Evolutionary conservation across 2,329 filamentous ascomycete genomes (phyloP).

Genomic region (Talaromyces sp.): DNA sequence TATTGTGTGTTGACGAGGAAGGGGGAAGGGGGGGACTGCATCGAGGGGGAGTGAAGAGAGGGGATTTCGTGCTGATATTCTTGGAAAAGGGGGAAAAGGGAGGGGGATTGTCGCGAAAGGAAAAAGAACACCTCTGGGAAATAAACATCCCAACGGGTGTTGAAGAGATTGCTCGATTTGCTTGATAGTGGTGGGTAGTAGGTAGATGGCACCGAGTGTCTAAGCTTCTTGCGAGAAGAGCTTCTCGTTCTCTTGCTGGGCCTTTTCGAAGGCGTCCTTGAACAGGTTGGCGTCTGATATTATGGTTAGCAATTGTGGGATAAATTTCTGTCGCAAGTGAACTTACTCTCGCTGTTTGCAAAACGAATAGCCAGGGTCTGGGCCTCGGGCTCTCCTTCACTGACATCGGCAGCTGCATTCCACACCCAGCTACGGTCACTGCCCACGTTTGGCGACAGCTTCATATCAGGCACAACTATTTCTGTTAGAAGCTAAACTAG

Average conservation of each 20-base stretch:
- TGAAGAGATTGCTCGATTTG: neutral
- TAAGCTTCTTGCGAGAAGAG: conserved; percentile 61
- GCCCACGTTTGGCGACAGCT: conserved; percentile 94
- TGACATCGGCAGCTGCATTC: conserved; percentile 96
- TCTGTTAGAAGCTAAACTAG: neutral
- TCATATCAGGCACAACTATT: conserved; percentile 94
- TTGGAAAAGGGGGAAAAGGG: neutral
- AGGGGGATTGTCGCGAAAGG: neutral
- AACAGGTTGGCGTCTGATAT: conserved; percentile 82
- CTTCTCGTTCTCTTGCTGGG: conserved; percentile 90
- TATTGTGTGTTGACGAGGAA: conserved; percentile 2
- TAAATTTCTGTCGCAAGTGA: too few species aligned
- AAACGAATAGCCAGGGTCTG: conserved; percentile 95
- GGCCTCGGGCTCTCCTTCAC: conserved; percentile 94
- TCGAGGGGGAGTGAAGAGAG: conserved; percentile 1
- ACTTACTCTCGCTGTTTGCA: conserved; percentile 90
- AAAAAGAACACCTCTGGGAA: neutral
- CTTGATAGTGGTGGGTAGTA: neutral
- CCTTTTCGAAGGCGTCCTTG: conserved; percentile 96
- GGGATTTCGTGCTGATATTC: neutral
- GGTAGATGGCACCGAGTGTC: conserved; percentile 8
- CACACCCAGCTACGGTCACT: conserved; percentile 99
- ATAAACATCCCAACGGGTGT: neutral
- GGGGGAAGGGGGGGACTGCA: conserved; percentile 1
- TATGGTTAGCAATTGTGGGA: neutral